Evolutionary conservation across 768 basidiomycete genomes (phyloP), one percentile per base, ranked within the genome.

Genomic region (Mrakia frigida): DNA sequence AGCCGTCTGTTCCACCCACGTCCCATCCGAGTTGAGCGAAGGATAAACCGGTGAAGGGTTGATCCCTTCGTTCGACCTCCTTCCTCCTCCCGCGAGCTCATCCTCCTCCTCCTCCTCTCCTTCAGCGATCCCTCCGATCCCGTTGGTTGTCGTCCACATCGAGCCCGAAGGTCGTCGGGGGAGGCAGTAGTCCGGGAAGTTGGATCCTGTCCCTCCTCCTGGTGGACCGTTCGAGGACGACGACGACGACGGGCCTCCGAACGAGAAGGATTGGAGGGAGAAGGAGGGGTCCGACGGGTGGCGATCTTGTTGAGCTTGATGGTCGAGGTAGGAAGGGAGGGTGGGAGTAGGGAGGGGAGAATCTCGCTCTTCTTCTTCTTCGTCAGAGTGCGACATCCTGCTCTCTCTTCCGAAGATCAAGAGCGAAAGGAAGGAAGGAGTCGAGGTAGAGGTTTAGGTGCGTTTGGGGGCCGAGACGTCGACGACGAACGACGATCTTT

Each of bases 281-380:
- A 13, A 13, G 61, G 33, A 63, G 28, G 33, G 4, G 61, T 13
- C n/a, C 61, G n/a, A 25, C 11, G 61, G n/a, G n/a, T n/a, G n/a
- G n/a, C n/a, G n/a, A n/a, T n/a, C n/a, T n/a, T n/a, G n/a, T n/a
- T n/a, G n/a, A n/a, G n/a, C 61, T 35, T 63, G 61, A 4, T 35
- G 37, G 33, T 39, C 23, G 25, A 68, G 37, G 65, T 68, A 68
- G 35, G 31, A 13, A 11, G 65, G 65, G 11, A 68, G 39, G 0
- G 65, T 68, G 11, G 65, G 65, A 6, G 65, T 68, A 37, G 65
- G 65, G 25, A 68, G 65, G n/a, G 65, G 65, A 23, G 65, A 68
- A 37, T 68, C 63, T 0, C 63, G 33, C 10, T 67, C 63, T 35
- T 67, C 63, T 6, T 67, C 65, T 23, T 68, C 65, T 23, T 21